Evolutionary conservation across 495 filamentous ascomycete species (phyloP).

Genomic region (Podospora pseudoanserina): DNA sequence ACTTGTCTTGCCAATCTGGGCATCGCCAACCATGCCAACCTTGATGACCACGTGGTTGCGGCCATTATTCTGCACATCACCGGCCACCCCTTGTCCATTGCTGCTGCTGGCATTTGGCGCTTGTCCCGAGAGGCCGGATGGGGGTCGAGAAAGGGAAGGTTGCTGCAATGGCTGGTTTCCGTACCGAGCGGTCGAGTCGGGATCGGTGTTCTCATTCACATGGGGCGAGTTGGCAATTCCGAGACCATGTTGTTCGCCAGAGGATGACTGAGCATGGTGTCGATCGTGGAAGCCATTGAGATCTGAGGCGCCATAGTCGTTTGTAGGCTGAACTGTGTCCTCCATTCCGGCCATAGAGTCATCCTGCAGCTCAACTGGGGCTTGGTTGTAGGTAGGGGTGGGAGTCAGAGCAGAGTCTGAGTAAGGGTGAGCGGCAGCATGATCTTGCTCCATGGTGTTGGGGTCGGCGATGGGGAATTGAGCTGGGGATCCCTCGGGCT

Average conservation of each 20-base stretch:
- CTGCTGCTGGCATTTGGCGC: slow-evolving; percentile 30
- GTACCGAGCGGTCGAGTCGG: slow-evolving; percentile 39
- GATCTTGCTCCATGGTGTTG: slow-evolving; percentile 49
- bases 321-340: slow-evolving; percentile 28
- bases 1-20: slow-evolving; percentile 97
- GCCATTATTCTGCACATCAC: slow-evolving; percentile 44
- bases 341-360: slow-evolving; percentile 42
- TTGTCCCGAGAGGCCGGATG: slow-evolving; percentile 48
- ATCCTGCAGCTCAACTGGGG: slow-evolving; percentile 36
- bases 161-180: slow-evolving; percentile 38
- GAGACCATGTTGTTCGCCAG: slow-evolving; percentile 41
- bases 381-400: slow-evolving; percentile 7
- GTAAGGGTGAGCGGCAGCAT: slow-evolving; percentile 6
- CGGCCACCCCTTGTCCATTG: slow-evolving; percentile 31
- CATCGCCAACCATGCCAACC: slow-evolving; percentile 98
- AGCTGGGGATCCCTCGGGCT: slow-evolving; percentile 46
- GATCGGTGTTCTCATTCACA: slow-evolving; percentile 32
- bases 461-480: slow-evolving; percentile 51
- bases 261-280: slow-evolving; percentile 36
- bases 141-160: slow-evolving; percentile 44
- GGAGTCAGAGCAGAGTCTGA: neutral
- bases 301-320: slow-evolving; percentile 16
- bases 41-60: slow-evolving; percentile 97
- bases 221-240: slow-evolving; percentile 30
- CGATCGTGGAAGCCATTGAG: slow-evolving; percentile 27